Conservation (phyloP, 768 basidiomycete species). For the Leccinum arenicola region DNA sequence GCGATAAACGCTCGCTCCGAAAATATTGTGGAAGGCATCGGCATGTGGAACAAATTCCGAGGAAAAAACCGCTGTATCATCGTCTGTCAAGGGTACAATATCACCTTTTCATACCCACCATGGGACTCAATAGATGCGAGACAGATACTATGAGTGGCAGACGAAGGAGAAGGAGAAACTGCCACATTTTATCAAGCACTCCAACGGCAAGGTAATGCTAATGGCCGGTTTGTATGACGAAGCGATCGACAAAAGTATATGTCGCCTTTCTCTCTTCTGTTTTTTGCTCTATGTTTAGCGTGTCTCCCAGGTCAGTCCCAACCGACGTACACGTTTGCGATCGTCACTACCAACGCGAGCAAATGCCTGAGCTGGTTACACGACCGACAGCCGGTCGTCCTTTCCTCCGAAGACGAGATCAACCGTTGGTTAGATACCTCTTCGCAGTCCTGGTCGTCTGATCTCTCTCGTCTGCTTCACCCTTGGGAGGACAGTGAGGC, state of each 20-base stretch:
- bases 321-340: slow-evolving; percentile 78
- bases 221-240: slow-evolving; percentile 88
- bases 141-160: slow-evolving; percentile 93
- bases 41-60: slow-evolving; percentile 85
- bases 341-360: slow-evolving; percentile 80
- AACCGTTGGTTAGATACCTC: slow-evolving; percentile 79
- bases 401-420: slow-evolving; percentile 59
- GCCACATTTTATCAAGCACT: slow-evolving; percentile 77
- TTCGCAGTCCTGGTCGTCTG: slow-evolving; percentile 58
- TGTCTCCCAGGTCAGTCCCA: slow-evolving; percentile 44
- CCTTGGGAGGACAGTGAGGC: slow-evolving; percentile 51
- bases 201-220: slow-evolving; percentile 65
- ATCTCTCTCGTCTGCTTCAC: slow-evolving; percentile 56
- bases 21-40: slow-evolving; percentile 67
- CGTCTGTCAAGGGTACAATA: slow-evolving; percentile 64
- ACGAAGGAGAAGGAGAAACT: slow-evolving; percentile 76
- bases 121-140: not conserved
- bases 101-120: not conserved
- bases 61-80: slow-evolving; percentile 85
- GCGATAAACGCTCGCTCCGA: slow-evolving; percentile 93
- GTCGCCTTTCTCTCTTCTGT: not conserved
- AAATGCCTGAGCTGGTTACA: slow-evolving; percentile 83
- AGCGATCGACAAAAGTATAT: slow-evolving; percentile 60
- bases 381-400: slow-evolving; percentile 83
- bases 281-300: not conserved